Evolutionary conservation across 805 yeast species (phyloP), one percentile per base, ranked within the genome.

Genomic region (fission yeast (Schizosaccharomyces pombe)): DNA sequence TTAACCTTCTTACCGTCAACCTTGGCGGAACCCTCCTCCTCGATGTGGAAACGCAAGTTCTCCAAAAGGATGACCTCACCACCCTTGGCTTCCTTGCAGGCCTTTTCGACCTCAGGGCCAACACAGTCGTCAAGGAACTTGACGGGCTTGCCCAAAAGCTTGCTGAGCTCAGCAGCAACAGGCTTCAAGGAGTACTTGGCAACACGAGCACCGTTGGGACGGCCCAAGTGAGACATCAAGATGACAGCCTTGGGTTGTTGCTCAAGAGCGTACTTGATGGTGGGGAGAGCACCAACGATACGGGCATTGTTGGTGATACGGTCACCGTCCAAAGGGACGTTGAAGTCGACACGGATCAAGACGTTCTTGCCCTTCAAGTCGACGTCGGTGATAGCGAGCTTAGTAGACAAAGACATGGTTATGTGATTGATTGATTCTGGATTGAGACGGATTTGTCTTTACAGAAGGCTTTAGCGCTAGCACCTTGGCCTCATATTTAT

Each of bases 301-400:
- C 99, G 82, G 75, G 91, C 97, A 77, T 91, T 93, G 80, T 93
- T 91, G 75, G 99, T 93, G 76, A 91, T 91, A 68, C 80, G 87
- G 66, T 77, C 78, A 63, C 96, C 97, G 67, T 91, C 97, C 64
- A 91, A 79, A 55, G 70, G 73, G 58, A 70, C 73, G 61, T 70
- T 70, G 68, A 70, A 70, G 67, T 70, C 73, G 59, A 93, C 98
- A 75, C 99, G 84, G 77, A 91, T 89, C 75, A 91, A 87, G 70
- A 91, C 99, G 69, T 96, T 80, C 78, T 91, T 87, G 70, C 77
- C 87, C 64, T 80, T 69, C 69, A 85, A 79, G 68, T 79, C 78
- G 63, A 91, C 74, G 72, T 91, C 98, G 67, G 82, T 78, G 70
- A 91, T 95, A 57, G 95, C 81, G 64, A 91, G 77, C 74, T 91